Conservation (phyloP, 1,284 basidiomycete species). For the Singerocomus inundabilis region DNA sequence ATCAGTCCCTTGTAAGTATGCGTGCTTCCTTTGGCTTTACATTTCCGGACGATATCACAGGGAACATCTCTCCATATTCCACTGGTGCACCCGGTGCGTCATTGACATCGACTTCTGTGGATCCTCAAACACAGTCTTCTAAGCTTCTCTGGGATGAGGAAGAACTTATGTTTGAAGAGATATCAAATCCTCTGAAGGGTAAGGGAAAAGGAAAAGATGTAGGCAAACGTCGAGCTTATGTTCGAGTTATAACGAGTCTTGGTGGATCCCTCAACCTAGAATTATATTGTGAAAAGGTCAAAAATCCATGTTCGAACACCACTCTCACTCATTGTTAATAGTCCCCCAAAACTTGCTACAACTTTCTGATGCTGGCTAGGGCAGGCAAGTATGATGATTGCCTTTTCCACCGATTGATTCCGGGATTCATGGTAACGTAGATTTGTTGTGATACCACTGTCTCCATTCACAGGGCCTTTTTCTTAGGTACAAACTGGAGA, state of each 20-base stretch:
- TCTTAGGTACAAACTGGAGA: constrained; percentile 90
- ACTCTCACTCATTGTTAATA: constrained; percentile 30
- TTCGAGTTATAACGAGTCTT: constrained; percentile 86
- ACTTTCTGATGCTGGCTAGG: constrained; percentile 90
- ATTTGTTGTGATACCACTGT: neutral
- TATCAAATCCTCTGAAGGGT: constrained; percentile 71
- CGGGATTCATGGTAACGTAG: constrained; percentile 87
- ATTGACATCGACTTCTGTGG: constrained; percentile 89
- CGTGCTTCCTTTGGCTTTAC: constrained; percentile 1
- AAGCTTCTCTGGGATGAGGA: constrained; percentile 91
- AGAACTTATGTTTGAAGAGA: constrained; percentile 91
- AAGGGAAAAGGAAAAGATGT: constrained; percentile 92
- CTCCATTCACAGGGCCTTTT: neutral
- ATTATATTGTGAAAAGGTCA: constrained; percentile 85
- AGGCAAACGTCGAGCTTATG: constrained; percentile 85
- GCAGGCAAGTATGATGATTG: constrained; percentile 89
- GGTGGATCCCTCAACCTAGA: constrained; percentile 89
- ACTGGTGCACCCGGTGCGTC: constrained; percentile 91
- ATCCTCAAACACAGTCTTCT: constrained; percentile 74
- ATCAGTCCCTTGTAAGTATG: constrained; percentile 59
- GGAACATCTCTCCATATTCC: constrained; percentile 91
- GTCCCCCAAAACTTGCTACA: constrained; percentile 98
- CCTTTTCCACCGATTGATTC: constrained; percentile 91
- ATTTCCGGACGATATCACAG: constrained; percentile 38
- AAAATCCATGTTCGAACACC: neutral